phyloP scores from a whole-genome alignment of 2,329 filamentous ascomycete genomes.

The Penicillium polonicum region DNA sequence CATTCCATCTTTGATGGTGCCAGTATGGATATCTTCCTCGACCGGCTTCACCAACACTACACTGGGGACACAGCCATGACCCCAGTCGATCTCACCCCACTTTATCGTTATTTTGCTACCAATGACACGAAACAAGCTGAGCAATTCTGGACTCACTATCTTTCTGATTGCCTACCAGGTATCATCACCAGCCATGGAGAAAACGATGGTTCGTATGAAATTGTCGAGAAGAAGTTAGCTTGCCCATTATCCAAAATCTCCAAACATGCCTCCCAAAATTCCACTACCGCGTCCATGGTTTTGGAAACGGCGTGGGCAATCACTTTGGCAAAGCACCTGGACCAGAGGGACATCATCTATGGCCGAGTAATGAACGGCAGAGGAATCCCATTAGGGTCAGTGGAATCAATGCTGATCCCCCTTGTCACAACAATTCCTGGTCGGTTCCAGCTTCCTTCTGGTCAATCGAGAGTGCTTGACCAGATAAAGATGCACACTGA shows the following conservation, averaged over 20 bases:
- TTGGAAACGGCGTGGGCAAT: slow-evolving; percentile 3
- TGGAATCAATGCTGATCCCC: slow-evolving; percentile 4
- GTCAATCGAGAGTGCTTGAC: neutral
- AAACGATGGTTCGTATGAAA: neutral
- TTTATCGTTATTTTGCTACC: neutral
- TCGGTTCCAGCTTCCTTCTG: slow-evolving; percentile 1
- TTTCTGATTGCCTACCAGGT: neutral
- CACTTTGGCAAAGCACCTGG: neutral
- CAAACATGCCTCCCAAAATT: neutral
- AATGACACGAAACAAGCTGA: neutral
- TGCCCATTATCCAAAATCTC: neutral
- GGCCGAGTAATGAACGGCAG: slow-evolving; percentile 6
- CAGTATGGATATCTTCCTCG: slow-evolving; percentile 11
- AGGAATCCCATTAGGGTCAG: neutral
- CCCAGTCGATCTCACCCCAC: neutral
- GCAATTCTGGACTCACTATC: neutral
- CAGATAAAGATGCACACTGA: neutral
- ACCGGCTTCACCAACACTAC: slow-evolving; percentile 13
- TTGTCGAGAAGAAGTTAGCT: neutral
- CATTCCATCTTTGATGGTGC: slow-evolving; percentile 18
- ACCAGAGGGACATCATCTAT: neutral
- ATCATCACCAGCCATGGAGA: neutral
- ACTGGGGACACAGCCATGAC: neutral
- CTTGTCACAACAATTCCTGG: slow-evolving; percentile 4
- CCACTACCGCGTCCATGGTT: neutral